Conservation (phyloP, 441 rosid species). For the Pelargonium myrrhifolium region DNA sequence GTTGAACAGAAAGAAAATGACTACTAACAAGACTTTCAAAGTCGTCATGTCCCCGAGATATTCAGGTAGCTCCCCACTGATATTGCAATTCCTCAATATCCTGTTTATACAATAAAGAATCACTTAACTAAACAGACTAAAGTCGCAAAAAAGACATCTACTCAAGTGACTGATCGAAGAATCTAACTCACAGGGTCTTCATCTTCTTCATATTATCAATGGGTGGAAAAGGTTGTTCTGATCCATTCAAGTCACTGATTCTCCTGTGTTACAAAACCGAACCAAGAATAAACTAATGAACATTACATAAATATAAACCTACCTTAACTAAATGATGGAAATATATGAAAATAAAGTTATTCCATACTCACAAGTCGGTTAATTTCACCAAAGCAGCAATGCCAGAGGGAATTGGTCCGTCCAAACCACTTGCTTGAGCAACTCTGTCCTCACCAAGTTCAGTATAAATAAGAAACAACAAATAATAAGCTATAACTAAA, state of each 20-base stretch:
- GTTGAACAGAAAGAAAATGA: not conserved
- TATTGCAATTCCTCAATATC: slow-evolving; percentile 50
- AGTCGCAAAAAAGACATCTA: not conserved
- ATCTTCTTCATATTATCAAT: slow-evolving; percentile 25
- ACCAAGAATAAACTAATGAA: not conserved
- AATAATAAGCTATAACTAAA: not conserved
- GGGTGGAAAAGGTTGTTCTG: slow-evolving; percentile 34
- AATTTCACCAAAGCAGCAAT: slow-evolving; percentile 26
- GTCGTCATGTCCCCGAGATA: slow-evolving; percentile 25
- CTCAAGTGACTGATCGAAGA: not conserved
- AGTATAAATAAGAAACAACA: not conserved
- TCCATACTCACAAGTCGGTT: slow-evolving; percentile 37
- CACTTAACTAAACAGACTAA: not conserved
- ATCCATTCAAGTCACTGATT: slow-evolving; percentile 47
- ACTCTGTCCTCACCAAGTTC: slow-evolving; percentile 24
- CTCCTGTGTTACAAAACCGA: slow-evolving; percentile 31
- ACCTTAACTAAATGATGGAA: not conserved
- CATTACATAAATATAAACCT: not conserved
- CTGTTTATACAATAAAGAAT: slow-evolving; percentile 22
- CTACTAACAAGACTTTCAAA: slow-evolving; percentile 38
- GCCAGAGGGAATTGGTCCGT: slow-evolving; percentile 50
- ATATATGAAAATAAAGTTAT: not conserved
- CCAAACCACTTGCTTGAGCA: slow-evolving; percentile 51
- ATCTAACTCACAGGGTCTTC: slow-evolving; percentile 34
- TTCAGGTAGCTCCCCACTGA: slow-evolving; percentile 34